phyloP scores from a whole-genome alignment of 164 flowering plant genomes.

The Macadamia integrifolia region DNA sequence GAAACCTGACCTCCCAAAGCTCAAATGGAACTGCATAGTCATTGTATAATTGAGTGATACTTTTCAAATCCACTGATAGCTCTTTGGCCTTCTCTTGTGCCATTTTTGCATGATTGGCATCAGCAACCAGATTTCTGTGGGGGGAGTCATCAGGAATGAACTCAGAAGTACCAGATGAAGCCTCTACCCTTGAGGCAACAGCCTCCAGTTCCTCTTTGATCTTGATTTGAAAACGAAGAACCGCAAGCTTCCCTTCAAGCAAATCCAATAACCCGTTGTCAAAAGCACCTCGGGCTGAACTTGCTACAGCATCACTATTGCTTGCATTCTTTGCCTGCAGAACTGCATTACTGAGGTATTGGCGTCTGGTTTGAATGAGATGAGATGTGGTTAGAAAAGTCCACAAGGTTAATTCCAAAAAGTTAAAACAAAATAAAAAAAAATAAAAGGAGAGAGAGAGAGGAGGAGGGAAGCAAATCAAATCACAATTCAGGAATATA shows the following conservation, averaged over 20 bases:
- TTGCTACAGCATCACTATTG: conserved; percentile 39
- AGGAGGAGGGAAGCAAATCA: background rate
- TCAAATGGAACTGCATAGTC: conserved; percentile 97
- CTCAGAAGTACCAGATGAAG: conserved; percentile 33
- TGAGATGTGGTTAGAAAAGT: too few species aligned
- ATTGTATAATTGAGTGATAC: conserved; percentile 87
- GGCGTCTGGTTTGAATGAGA: conserved; percentile 53
- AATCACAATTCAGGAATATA: conserved; percentile 1
- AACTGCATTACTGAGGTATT: conserved; percentile 92
- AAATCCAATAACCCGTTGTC: conserved; percentile 83
- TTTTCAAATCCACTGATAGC: conserved; percentile 79
- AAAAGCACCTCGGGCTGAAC: conserved; percentile 43
- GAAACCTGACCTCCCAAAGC: conserved; percentile 82
- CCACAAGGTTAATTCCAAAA: background rate
- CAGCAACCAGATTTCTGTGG: conserved; percentile 24
- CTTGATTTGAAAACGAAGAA: conserved; percentile 84
- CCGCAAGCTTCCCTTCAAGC: conserved; percentile 95
- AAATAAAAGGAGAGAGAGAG: background rate
- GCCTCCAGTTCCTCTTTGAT: conserved; percentile 80
- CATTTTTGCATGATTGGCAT: conserved; percentile 35
- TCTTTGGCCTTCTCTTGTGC: conserved; percentile 73
- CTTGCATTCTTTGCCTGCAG: conserved; percentile 90
- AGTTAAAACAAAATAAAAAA: background rate
- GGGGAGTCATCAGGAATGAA: conserved; percentile 41
- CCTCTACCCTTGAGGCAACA: conserved; percentile 50